Evolutionary conservation across 2,329 filamentous ascomycete genomes (phyloP), one percentile per base, ranked within the genome.

Genomic region (Canariomyces notabilis): DNA sequence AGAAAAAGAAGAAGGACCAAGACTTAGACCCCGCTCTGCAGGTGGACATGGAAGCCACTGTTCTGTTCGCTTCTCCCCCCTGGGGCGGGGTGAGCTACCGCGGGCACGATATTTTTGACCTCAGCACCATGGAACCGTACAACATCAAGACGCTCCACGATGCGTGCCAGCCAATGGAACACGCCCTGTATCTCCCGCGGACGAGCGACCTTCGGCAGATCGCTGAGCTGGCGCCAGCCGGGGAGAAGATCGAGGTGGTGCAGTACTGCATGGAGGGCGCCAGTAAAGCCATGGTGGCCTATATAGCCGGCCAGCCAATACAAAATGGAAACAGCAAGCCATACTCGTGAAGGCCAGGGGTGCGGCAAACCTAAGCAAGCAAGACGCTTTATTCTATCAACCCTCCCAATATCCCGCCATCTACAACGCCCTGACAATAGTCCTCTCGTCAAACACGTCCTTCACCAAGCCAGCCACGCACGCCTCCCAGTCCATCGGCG

Each of bases 191-290:
- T 60, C 72, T 98, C 15, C 93, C 94, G 1, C 77, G 94, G 49
- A 93, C 85, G 1, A 91, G 88, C 51, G 83, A 95, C 63, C 64
- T 95, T 42, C 77, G 82, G 41, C 89, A 95, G 65, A 74, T 95
- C 51, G 86, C 87, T 4, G 74, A 65, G 53, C 60, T 83, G 23
- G 71, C 68, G 1, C 70, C 72, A 1, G 54, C 68, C 2, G 67
- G 68, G 9, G 67, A 64, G 19, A 86, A 85, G 67, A 72, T 88
- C 15, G 80, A 85, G 36, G 82, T 91, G 20, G 80, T 87, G 39
- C 93, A 98, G 69, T 97, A 97, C 63, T 95, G 90, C 61, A 87
- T 95, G 70, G 76, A 86, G 57, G 89, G 89, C 11, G 87, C 87
- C 6, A 96, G 90, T 65, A 96, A 96, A 67, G 86, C 84, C 44